These are phyloP conservation scores for Symbiodinium pilosum DNA, from an alignment of 73 alveolate species.

Conservation along the genomic window DNA sequence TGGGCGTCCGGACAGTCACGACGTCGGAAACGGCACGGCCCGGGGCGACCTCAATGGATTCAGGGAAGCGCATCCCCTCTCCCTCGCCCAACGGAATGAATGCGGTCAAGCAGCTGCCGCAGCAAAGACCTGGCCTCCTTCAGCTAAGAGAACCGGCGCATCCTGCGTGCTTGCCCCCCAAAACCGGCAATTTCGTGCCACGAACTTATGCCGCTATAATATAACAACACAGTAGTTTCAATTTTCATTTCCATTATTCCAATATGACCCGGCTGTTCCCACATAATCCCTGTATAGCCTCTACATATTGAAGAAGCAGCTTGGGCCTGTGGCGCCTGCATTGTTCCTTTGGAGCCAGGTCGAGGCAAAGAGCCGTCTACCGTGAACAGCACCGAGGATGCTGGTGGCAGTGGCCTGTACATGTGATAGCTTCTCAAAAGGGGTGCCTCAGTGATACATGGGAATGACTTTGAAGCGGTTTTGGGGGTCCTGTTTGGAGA, in stretches of 20 bases:
- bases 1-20: constrained; percentile 59
- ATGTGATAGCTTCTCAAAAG: too few species aligned
- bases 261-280: too few species aligned
- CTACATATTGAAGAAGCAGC: neutral
- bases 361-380: constrained; percentile 72
- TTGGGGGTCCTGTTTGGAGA: too few species aligned
- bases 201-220: too few species aligned
- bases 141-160: constrained; percentile 36
- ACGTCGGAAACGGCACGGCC: constrained; percentile 48
- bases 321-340: constrained; percentile 43
- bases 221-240: too few species aligned
- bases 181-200: too few species aligned
- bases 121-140: constrained; percentile 42
- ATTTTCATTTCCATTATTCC: too few species aligned
- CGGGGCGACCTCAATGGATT: neutral
- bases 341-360: constrained; percentile 24
- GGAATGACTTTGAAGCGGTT: too few species aligned
- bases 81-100: neutral
- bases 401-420: constrained; percentile 44
- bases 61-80: neutral
- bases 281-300: too few species aligned
- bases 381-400: constrained; percentile 46
- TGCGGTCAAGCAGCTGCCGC: constrained; percentile 28
- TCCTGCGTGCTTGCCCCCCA: neutral
- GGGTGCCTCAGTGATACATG: too few species aligned